phyloP scores from a whole-genome alignment of 164 flowering plant genomes.

The Liquidambar formosana region DNA sequence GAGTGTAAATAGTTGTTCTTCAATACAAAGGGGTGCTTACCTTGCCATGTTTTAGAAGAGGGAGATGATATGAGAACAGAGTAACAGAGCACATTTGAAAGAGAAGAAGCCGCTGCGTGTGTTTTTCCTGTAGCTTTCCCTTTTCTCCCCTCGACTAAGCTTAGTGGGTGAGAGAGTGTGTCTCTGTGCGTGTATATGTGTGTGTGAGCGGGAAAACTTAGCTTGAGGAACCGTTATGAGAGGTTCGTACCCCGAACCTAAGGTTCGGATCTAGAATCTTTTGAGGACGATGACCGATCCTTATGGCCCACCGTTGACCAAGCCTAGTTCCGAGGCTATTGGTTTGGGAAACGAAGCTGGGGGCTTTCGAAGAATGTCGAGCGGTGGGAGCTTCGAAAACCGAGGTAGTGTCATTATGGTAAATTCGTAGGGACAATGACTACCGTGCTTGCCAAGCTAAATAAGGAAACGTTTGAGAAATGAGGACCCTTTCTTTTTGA shows the following conservation, averaged over 20 bases:
- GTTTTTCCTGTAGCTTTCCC: not conserved
- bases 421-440: slow-evolving; percentile 1
- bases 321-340: slow-evolving; percentile 12
- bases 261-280: slow-evolving; percentile 11
- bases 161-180: slow-evolving; percentile 3
- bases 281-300: not conserved
- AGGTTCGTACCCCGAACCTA: slow-evolving; percentile 16
- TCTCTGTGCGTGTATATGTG: not conserved
- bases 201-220: slow-evolving; percentile 32
- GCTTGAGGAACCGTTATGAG: slow-evolving; percentile 12
- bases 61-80: not conserved
- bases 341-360: slow-evolving; percentile 1
- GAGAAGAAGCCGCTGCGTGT: not conserved
- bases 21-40: not conserved
- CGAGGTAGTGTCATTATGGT: slow-evolving; percentile 19
- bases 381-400: slow-evolving; percentile 10
- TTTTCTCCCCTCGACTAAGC: slow-evolving; percentile 18
- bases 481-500: not conserved
- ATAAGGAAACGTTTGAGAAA: not conserved
- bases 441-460: slow-evolving; percentile 28
- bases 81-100: not conserved
- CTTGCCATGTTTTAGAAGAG: not conserved
- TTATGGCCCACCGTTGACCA: slow-evolving; percentile 16
- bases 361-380: not conserved
- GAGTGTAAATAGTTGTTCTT: no score